Conservation (phyloP, 2,329 filamentous ascomycete species). For the Trichoderma guizhouense region DNA sequence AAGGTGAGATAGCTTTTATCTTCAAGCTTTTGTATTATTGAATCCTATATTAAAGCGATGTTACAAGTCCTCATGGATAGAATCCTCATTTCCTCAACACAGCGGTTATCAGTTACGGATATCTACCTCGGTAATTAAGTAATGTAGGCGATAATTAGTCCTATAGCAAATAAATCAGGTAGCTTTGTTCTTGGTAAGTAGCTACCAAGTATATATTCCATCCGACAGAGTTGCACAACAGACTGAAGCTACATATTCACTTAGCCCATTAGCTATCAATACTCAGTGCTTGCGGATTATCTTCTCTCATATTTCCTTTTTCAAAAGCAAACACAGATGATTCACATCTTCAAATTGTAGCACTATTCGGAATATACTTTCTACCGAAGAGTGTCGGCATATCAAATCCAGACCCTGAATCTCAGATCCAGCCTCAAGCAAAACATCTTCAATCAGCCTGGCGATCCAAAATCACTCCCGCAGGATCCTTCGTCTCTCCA, state of each 20-base stretch:
- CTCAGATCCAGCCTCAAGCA: background rate
- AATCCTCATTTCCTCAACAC: background rate
- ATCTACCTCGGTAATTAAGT: background rate
- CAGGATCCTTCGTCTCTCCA: constrained; percentile 26
- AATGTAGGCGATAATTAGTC: too few relatives aligned
- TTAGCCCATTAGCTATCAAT: background rate
- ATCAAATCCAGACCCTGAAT: background rate
- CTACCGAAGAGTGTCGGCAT: background rate
- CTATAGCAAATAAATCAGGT: too few relatives aligned
- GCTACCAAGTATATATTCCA: background rate
- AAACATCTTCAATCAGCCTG: background rate
- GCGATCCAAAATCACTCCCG: constrained; percentile 1
- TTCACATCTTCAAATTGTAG: background rate
- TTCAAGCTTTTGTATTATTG: background rate
- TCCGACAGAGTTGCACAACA: background rate
- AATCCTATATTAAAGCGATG: too few relatives aligned
- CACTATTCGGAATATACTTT: background rate
- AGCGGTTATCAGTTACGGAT: background rate
- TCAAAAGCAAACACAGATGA: background rate
- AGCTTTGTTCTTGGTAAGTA: background rate
- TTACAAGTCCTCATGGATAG: too few relatives aligned
- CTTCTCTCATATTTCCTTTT: background rate
- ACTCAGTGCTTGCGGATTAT: background rate
- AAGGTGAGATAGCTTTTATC: background rate
- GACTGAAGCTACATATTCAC: background rate